phyloP scores from a whole-genome alignment of 805 yeast genomes.

The Cyberlindnera xishuangbannaensis region DNA sequence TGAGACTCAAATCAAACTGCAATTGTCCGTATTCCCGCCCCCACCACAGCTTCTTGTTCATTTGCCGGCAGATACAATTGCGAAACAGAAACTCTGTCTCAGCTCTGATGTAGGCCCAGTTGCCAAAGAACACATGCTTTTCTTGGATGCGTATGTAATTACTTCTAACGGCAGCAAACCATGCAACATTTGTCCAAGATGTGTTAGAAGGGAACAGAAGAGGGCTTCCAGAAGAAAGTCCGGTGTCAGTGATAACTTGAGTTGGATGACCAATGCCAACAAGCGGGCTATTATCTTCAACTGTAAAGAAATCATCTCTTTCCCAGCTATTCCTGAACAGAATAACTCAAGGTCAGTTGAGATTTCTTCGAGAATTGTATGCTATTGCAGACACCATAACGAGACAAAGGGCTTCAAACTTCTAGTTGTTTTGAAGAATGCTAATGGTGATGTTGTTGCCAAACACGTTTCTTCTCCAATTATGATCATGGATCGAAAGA shows the following conservation, averaged over 20 bases:
- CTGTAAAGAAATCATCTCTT: constrained; percentile 78
- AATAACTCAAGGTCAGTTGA: constrained; percentile 35
- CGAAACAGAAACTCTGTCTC: constrained; percentile 79
- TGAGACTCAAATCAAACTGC: constrained; percentile 88
- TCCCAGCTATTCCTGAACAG: constrained; percentile 50
- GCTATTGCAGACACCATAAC: constrained; percentile 94
- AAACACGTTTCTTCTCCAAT: constrained; percentile 67
- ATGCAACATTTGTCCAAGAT: constrained; percentile 82
- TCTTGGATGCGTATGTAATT: constrained; percentile 76
- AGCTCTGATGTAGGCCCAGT: constrained; percentile 37
- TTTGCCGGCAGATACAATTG: constrained; percentile 80
- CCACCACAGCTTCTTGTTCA: constrained; percentile 71
- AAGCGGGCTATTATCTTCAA: constrained; percentile 87
- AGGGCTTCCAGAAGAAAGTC: constrained; percentile 89
- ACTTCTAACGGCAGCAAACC: constrained; percentile 43
- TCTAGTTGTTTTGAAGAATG: constrained; percentile 60
- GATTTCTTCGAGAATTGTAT: constrained; percentile 72
- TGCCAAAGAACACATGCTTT: constrained; percentile 49
- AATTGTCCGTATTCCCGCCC: constrained; percentile 63
- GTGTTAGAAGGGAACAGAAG: constrained; percentile 89
- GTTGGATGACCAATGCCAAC: constrained; percentile 70
- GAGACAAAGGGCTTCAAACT: constrained; percentile 81
- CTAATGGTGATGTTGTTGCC: constrained; percentile 59
- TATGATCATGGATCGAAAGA: constrained; percentile 93
- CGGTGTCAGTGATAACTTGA: constrained; percentile 65